A percentile compares a stretch with the other conserved stretches of the same genome.
Evolutionary conservation across 2,329 filamentous ascomycete species (phyloP).

Genomic region (Didymella pinodella): DNA sequence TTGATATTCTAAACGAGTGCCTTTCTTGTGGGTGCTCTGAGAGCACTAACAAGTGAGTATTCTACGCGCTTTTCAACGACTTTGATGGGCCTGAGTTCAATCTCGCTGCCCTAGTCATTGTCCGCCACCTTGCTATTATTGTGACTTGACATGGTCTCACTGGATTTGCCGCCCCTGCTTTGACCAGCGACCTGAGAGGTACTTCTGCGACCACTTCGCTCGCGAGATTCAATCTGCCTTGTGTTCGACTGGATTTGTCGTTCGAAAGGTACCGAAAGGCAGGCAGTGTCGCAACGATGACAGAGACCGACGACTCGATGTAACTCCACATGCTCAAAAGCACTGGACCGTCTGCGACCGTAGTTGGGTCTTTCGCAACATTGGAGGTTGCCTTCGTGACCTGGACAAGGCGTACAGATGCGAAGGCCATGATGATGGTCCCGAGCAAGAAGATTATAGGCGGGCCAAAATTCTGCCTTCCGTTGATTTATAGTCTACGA

Average conservation of each 20-base stretch:
- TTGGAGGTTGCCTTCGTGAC: conserved; percentile 6
- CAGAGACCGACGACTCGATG: conserved; percentile 15
- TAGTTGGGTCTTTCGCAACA: neutral
- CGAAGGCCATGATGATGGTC: neutral
- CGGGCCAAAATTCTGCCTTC: conserved; percentile 38
- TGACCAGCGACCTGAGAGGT: neutral
- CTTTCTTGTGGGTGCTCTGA: neutral
- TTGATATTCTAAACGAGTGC: neutral
- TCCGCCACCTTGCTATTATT: neutral
- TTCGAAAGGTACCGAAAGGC: conserved; percentile 13
- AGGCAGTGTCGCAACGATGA: conserved; percentile 18
- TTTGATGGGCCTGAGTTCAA: conserved; percentile 2
- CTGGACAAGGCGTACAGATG: neutral
- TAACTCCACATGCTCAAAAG: conserved; percentile 19
- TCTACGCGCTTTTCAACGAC: conserved; percentile 4
- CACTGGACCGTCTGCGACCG: conserved; percentile 8
- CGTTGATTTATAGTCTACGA: conserved; percentile 36
- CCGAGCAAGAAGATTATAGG: conserved; percentile 37
- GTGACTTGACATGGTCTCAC: neutral
- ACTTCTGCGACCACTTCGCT: neutral
- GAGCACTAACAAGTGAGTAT: neutral
- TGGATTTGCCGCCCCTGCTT: neutral
- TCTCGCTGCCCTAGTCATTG: conserved; percentile 13
- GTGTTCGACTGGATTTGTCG: neutral
- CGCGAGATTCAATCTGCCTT: neutral